Evolutionary conservation across 306 rosid genomes (phyloP), one percentile per base, ranked within the genome.

Genomic region (Vigna reflexopilosa): DNA sequence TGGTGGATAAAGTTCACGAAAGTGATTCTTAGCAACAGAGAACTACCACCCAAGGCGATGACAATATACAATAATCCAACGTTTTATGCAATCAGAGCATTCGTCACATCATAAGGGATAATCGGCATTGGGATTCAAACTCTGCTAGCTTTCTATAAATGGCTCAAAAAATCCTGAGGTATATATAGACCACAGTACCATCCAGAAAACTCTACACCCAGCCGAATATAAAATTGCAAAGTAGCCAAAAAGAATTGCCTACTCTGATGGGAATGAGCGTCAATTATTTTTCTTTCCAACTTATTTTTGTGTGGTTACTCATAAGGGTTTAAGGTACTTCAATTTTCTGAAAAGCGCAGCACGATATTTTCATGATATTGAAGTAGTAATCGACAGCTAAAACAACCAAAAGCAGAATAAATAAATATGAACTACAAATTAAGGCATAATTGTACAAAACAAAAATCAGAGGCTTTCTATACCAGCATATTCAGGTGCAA

Each of bases 381-480:
- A 67, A 55, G 77, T 64, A 67, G 28, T 26, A 26, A 78, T 15
- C 73, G 40, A 49, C 9, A 57, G 14, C 32, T 49, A 65, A 56
- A 67, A 75, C 65, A 38, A 61, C 73, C 24, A 52, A 75, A 73
- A 26, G 58, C 50, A 38, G 49, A 13, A 16, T 17, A 49, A 14
- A 67, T 26, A 26, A 34, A 50, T 50, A 73, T 36, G 17, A 69
- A 40, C 36, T 64, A 54, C 2, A 73, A 67, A 58, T 19, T 7
- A 50, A 67, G 7, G 69, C 9, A 9, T 16, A 14, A 12, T 51
- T 51, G 9, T 17, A 51, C 14, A 19, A 22, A 57, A 63, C 45
- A 42, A 48, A 80, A 75, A 49, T 42, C 20, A 44, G 65, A 80
- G 73, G 65, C 24, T 70, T 75, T 64, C 64, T 77, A 47, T 89